Evolutionary conservation across 2,329 filamentous ascomycete genomes (phyloP).

Genomic region (Aureobasidium sp.): DNA sequence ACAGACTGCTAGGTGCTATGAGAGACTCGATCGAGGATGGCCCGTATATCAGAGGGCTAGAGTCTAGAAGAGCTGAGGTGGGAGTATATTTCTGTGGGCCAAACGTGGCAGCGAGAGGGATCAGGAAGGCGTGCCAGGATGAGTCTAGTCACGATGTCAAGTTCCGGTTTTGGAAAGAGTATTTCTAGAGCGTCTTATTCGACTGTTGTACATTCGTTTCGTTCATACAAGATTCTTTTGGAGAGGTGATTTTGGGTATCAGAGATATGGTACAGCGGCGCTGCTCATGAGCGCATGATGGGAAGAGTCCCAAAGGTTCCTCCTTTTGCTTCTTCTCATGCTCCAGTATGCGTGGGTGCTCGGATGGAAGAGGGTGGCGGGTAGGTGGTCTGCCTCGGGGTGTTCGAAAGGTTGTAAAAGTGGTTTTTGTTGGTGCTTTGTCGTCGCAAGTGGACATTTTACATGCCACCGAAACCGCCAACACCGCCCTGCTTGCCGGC

Average conservation of each 20-base stretch:
- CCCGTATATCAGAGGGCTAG: slow-evolving; percentile 74
- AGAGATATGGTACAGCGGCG: slow-evolving; percentile 3
- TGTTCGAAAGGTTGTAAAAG: background rate
- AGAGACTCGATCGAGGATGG: slow-evolving; percentile 77
- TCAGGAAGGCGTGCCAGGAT: slow-evolving; percentile 68
- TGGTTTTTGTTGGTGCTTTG: background rate
- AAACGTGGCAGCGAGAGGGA: slow-evolving; percentile 68
- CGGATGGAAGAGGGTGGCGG: slow-evolving; percentile 4
- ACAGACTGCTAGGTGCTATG: slow-evolving; percentile 71
- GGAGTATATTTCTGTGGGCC: slow-evolving; percentile 98
- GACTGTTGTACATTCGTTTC: slow-evolving; percentile 4
- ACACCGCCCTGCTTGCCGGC: slow-evolving; percentile 52
- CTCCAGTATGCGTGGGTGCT: background rate
- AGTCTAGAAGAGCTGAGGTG: slow-evolving; percentile 67
- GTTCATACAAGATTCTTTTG: background rate
- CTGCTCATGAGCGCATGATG: background rate
- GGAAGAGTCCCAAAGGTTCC: background rate
- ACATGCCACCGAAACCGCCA: slow-evolving; percentile 30
- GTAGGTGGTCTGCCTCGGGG: background rate
- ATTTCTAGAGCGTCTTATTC: slow-evolving; percentile 37
- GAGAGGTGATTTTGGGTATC: slow-evolving; percentile 10
- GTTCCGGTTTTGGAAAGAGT: slow-evolving; percentile 99
- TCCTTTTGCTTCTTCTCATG: background rate
- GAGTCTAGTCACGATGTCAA: slow-evolving; percentile 69
- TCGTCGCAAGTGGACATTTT: background rate